phyloP scores from a whole-genome alignment of 495 filamentous ascomycete species.

The Neurospora sp. region DNA sequence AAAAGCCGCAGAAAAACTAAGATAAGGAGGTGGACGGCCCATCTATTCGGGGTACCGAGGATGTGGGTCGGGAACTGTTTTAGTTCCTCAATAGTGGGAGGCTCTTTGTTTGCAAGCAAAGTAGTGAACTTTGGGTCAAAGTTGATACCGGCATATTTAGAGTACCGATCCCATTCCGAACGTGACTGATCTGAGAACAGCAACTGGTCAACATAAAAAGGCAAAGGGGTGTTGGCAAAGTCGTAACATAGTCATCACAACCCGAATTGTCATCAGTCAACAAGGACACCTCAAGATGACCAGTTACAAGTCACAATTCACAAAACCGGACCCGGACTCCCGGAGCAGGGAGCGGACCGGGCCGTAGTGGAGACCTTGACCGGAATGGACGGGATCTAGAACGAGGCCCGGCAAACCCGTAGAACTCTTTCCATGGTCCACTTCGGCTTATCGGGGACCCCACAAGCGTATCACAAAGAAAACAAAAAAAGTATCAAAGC shows the following conservation, averaged over 20 bases:
- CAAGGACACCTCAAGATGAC: background rate
- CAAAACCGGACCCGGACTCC: background rate
- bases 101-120: too few species aligned
- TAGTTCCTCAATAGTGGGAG: too few species aligned
- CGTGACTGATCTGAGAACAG: background rate
- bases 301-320: background rate
- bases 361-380: background rate
- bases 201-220: background rate
- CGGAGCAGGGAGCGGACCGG: background rate
- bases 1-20: too few species aligned
- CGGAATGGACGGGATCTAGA: background rate
- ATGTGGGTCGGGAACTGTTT: too few species aligned
- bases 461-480: background rate
- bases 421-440: background rate
- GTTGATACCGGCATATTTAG: too few species aligned
- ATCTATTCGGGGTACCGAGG: too few species aligned
- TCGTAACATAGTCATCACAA: background rate
- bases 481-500: background rate
- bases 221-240: background rate
- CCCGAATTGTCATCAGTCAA: background rate
- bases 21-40: too few species aligned
- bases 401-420: background rate
- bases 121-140: too few species aligned
- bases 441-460: background rate
- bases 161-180: too few species aligned